Conservation (phyloP, 2,329 filamentous ascomycete species). For the Rugonectria rugulosa region DNA sequence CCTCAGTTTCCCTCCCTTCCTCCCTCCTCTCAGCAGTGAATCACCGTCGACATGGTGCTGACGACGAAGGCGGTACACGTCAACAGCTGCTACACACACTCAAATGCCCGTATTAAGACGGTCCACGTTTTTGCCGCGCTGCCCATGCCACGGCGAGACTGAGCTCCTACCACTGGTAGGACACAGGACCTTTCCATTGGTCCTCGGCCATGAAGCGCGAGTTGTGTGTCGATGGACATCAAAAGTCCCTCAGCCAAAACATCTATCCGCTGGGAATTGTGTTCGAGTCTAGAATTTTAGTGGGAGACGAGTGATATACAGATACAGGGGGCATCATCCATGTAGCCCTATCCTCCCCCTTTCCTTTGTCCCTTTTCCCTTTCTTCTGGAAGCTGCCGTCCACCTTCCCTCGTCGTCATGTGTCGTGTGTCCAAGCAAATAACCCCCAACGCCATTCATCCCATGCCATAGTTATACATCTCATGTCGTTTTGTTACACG, state of each 20-base stretch:
- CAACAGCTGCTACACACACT: conserved; percentile 13
- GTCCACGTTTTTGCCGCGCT: too few relatives aligned
- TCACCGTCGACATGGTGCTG: not conserved
- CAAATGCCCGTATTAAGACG: too few relatives aligned
- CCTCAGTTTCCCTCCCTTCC: too few relatives aligned
- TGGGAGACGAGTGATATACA: too few relatives aligned
- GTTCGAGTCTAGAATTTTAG: not conserved
- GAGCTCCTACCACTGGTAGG: not conserved
- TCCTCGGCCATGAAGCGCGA: not conserved
- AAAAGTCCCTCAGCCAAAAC: not conserved
- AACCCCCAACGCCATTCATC: conserved; percentile 20
- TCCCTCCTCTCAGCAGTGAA: conserved; percentile 14
- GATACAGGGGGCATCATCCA: not conserved
- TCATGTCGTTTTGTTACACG: conserved; percentile 27
- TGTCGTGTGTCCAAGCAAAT: not conserved
- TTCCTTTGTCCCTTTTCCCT: not conserved
- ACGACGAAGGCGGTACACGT: conserved; percentile 2
- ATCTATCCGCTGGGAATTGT: not conserved
- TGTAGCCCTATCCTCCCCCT: not conserved
- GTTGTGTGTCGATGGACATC: not conserved
- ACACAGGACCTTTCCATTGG: not conserved
- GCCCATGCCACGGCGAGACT: not conserved
- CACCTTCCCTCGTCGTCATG: not conserved
- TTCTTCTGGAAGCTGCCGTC: not conserved
- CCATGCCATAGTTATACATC: conserved; percentile 14